A percentile compares a stretch with the other conserved stretches of the same genome.
Evolutionary conservation across 164 flowering plant species (phyloP).

Genomic region (Akebia trifoliata): DNA sequence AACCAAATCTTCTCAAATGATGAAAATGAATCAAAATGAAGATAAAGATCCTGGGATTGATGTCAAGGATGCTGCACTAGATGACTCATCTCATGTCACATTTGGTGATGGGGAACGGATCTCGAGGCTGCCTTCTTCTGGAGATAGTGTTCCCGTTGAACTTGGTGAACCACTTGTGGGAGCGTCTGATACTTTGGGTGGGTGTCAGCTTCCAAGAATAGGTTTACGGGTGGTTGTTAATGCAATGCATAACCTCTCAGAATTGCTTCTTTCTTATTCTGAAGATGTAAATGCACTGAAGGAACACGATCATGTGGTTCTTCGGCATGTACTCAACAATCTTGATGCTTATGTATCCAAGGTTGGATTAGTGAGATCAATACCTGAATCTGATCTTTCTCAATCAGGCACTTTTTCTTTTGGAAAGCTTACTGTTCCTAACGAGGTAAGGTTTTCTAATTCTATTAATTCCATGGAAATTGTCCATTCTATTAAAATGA

Average conservation of each 20-base stretch:
- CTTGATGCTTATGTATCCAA: conserved; percentile 30
- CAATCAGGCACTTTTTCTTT: conserved; percentile 14
- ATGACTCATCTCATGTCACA: conserved; percentile 1
- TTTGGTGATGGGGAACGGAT: background rate
- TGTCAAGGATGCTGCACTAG: conserved; percentile 9
- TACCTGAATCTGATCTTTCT: conserved; percentile 13
- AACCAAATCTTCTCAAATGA: conserved; percentile 3
- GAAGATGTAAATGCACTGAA: conserved; percentile 28
- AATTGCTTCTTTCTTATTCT: conserved; percentile 37
- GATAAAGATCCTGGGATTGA: background rate
- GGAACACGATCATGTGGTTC: conserved; percentile 32
- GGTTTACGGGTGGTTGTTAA: conserved; percentile 32
- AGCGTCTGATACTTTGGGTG: conserved; percentile 7
- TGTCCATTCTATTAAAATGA: background rate
- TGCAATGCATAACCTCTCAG: conserved; percentile 48
- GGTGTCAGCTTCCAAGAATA: conserved; percentile 16
- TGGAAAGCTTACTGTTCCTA: conserved; percentile 4
- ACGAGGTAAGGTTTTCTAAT: conserved; percentile 23
- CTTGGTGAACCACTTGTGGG: conserved; percentile 5
- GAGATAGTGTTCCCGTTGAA: background rate
- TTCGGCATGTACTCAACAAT: conserved; percentile 41
- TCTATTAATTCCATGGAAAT: background rate
- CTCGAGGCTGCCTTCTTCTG: conserved; percentile 2
- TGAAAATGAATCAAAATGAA: conserved; percentile 12
- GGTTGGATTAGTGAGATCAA: conserved; percentile 10